Evolutionary conservation across 2,329 filamentous ascomycete genomes (phyloP).

Genomic region (Penicillium sp.): DNA sequence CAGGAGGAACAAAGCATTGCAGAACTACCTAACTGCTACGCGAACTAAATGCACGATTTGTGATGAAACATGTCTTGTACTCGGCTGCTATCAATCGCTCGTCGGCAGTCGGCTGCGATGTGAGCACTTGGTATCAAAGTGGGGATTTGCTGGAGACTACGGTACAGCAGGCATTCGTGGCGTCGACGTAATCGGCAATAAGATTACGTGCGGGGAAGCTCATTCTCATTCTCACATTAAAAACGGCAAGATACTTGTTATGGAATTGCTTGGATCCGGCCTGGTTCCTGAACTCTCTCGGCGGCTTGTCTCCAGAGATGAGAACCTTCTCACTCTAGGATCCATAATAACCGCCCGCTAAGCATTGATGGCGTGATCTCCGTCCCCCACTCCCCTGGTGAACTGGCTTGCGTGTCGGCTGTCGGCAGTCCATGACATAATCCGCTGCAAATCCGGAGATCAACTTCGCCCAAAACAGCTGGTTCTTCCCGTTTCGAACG

Average conservation of each 20-base stretch:
- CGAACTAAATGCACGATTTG: not conserved
- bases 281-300: not conserved
- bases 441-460: constrained; percentile 11
- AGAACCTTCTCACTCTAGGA: not conserved
- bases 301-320: no score
- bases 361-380: constrained; percentile 14
- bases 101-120: constrained; percentile 11
- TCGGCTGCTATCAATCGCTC: constrained; percentile 5
- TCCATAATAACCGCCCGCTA: not conserved
- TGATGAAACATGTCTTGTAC: not conserved
- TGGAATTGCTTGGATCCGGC: not conserved
- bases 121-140: not conserved
- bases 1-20: not conserved
- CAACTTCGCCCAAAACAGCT: constrained; percentile 7
- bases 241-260: not conserved
- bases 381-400: not conserved
- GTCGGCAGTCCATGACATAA: constrained; percentile 24
- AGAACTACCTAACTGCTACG: no score
- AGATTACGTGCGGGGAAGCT: constrained; percentile 20
- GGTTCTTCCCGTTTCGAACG: not conserved
- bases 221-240: not conserved
- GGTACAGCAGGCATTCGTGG: not conserved
- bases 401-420: constrained; percentile 14
- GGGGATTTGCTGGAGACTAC: constrained; percentile 1
- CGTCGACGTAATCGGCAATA: constrained; percentile 9